Conservation (phyloP, 176 grass and related monocot species). For the Oryza punctata region DNA sequence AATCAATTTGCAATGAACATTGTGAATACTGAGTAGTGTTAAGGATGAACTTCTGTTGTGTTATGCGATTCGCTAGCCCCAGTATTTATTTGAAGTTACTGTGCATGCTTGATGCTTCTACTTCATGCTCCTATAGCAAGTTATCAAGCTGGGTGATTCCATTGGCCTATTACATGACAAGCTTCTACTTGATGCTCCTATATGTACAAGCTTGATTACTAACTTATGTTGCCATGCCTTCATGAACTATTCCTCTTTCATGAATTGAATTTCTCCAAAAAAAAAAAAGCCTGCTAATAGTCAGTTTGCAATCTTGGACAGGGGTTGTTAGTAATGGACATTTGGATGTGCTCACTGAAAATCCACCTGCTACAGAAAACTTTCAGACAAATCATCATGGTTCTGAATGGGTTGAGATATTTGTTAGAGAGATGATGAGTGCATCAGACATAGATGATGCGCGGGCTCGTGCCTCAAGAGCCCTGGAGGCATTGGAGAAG, state of each 20-base stretch:
- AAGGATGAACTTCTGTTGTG: neutral
- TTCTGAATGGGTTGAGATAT: slow-evolving; percentile 78
- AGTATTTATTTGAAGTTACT: slow-evolving; percentile 21
- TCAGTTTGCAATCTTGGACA: slow-evolving; percentile 38
- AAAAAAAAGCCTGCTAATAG: neutral
- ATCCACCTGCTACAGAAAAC: slow-evolving; percentile 31
- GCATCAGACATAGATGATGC: slow-evolving; percentile 75
- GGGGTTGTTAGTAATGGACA: slow-evolving; percentile 49
- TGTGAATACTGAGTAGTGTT: neutral
- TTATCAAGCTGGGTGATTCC: neutral
- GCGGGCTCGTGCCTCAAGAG: slow-evolving; percentile 59
- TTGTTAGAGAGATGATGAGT: slow-evolving; percentile 82
- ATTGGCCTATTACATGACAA: neutral
- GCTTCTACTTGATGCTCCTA: too few relatives aligned
- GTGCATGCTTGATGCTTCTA: neutral
- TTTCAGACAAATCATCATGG: slow-evolving; percentile 39
- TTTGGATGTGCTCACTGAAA: slow-evolving; percentile 42
- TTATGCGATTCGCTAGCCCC: neutral
- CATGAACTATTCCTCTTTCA: neutral
- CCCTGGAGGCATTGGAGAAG: slow-evolving; percentile 71
- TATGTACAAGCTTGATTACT: neutral
- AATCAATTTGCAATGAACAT: neutral
- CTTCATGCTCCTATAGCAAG: slow-evolving; percentile 13
- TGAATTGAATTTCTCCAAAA: neutral
- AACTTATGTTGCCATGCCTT: slow-evolving; percentile 14